These are phyloP conservation scores for Berkeleyomyces basicola DNA, from an alignment of 2,329 filamentous ascomycete species.

Conservation along the genomic window DNA sequence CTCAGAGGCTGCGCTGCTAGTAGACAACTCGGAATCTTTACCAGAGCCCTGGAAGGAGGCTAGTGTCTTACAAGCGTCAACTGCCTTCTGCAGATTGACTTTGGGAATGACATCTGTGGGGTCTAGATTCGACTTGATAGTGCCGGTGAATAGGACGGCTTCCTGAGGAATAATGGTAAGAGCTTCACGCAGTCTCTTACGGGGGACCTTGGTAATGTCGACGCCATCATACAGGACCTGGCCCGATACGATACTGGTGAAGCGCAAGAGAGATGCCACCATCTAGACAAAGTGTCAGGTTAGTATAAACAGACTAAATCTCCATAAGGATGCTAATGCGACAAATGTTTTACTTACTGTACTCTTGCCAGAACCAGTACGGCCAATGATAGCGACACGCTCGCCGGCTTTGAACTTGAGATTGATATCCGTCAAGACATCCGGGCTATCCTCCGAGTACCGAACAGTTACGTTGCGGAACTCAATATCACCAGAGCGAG, in stretches of 20 bases:
- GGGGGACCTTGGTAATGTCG: conserved; percentile 28
- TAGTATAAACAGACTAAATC: background rate
- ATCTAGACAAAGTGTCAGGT: conserved; percentile 17
- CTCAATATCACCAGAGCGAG: conserved; percentile 22
- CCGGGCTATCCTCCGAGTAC: conserved; percentile 22
- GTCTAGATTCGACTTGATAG: conserved; percentile 35
- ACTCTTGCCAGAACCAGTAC: conserved; percentile 60
- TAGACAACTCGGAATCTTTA: conserved; percentile 13
- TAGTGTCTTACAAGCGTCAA: conserved; percentile 34
- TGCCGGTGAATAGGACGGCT: conserved; percentile 30
- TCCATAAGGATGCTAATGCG: background rate
- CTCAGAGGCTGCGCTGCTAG: conserved; percentile 12
- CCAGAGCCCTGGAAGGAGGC: conserved; percentile 27
- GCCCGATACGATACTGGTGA: conserved; percentile 26
- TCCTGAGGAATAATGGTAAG: conserved; percentile 35
- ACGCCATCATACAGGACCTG: conserved; percentile 30
- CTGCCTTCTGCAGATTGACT: conserved; percentile 37
- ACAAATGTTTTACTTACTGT: conserved; percentile 32
- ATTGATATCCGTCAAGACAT: conserved; percentile 27
- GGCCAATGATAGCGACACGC: conserved; percentile 55
- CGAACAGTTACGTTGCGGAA: conserved; percentile 25
- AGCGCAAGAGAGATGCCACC: conserved; percentile 30
- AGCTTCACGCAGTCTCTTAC: conserved; percentile 27
- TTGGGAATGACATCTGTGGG: conserved; percentile 34
- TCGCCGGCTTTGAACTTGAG: conserved; percentile 39